These are phyloP conservation scores for Pelagomonas calceolata DNA, from an alignment of 108 stramenopile genomes.

Conservation along the genomic window DNA sequence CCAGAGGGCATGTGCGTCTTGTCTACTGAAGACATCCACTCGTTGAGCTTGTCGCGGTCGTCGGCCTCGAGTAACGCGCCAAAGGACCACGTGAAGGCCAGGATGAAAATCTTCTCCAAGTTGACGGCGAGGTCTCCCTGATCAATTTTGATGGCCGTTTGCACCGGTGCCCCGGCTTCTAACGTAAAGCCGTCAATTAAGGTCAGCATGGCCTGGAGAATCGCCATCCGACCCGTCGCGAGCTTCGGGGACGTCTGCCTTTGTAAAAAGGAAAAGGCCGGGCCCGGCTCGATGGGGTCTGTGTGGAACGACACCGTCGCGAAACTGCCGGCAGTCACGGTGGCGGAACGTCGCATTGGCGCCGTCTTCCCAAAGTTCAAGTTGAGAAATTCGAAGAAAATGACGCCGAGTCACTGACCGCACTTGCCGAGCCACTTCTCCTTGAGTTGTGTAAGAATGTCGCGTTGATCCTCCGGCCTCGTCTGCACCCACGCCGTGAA, in stretches of 20 bases:
- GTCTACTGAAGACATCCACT: slow-evolving; percentile 52
- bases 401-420: slow-evolving; percentile 18
- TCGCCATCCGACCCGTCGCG: slow-evolving; percentile 57
- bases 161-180: too few species aligned
- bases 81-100: slow-evolving; percentile 69
- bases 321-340: too few species aligned
- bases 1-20: slow-evolving; percentile 29
- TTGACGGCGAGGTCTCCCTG: slow-evolving; percentile 6
- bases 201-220: background rate
- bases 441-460: slow-evolving; percentile 46
- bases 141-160: too few species aligned
- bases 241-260: slow-evolving; percentile 58
- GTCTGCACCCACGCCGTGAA: slow-evolving; percentile 68
- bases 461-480: slow-evolving; percentile 46
- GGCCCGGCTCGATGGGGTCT: slow-evolving; percentile 58
- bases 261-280: slow-evolving; percentile 56
- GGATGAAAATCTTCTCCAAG: slow-evolving; percentile 65
- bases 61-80: slow-evolving; percentile 76
- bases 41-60: slow-evolving; percentile 65
- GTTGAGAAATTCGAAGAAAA: too few species aligned
- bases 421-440: slow-evolving; percentile 61
- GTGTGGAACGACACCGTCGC: too few species aligned
- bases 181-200: background rate
- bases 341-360: too few species aligned
- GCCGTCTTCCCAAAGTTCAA: too few species aligned